Evolutionary conservation across 176 grass and related monocot species (phyloP), one percentile per base, ranked within the genome.

Genomic region (Juncus inflexus): DNA sequence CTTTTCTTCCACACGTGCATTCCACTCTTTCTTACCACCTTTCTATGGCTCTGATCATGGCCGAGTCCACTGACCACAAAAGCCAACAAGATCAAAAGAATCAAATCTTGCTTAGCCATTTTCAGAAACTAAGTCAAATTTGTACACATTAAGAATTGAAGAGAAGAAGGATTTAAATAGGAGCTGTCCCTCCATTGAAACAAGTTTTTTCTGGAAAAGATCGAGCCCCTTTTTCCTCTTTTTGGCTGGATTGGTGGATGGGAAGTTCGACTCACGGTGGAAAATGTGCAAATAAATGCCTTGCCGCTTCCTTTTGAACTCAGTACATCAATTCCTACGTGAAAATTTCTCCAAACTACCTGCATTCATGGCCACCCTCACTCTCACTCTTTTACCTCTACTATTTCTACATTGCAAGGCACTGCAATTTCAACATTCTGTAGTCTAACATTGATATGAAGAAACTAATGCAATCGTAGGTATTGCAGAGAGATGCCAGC

Each of bases 181-280:
- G 12, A 60, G 35, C 7, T 77, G 43, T 75, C 72, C 72, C 72
- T 58, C 72, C 72, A 75, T 28, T 64, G 45, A 64, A 51, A 63
- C 40, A 55, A 75, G 50, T 2, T 55, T 40, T 42, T 43, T 64
- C 42, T 58, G 36, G 37, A 58, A 56, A 70, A 70, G 41, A 35
- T 54, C 15, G 15, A 70, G 52, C 39, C 28, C 47, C 14, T 62
- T 49, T 19, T 63, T 60, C 64, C 64, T 76, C 42, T 76, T 77
- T 36, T 75, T 68, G 68, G 79, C 82, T 56, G 38, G 66, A 45
- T 65, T 50, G 69, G 8, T 68, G 76, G 50, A 7, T 69, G 73
- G 50, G 78, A 66, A 67, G 61, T 68, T 66, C 72, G 56, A 86
- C 59, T 65, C 64, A 52, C 13, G 28, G 67, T 52, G 37, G 14